A percentile compares a stretch with the other conserved stretches of the same genome.
These are phyloP conservation scores for Hypomontagnella monticulosa DNA, from an alignment of 495 filamentous ascomycete genomes.

Conservation along the genomic window DNA sequence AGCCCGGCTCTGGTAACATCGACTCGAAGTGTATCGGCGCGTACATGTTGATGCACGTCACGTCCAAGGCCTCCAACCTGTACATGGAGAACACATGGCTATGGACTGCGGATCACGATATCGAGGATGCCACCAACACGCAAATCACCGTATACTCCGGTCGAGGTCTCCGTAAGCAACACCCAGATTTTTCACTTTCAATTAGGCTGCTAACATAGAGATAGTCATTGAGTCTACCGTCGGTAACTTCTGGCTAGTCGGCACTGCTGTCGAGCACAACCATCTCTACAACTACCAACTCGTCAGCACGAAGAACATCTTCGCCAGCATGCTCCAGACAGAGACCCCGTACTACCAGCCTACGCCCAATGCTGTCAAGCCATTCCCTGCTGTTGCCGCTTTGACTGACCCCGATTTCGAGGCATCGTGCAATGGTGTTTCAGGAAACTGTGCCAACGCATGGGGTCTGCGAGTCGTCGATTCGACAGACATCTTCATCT, in stretches of 20 bases:
- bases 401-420: constrained; percentile 69
- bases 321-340: constrained; percentile 81
- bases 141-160: constrained; percentile 78
- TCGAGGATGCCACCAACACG: constrained; percentile 71
- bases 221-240: constrained; percentile 60
- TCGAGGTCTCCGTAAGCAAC: constrained; percentile 63
- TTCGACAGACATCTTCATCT: constrained; percentile 67
- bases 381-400: constrained; percentile 59
- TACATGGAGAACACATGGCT: constrained; percentile 94
- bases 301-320: constrained; percentile 71
- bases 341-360: constrained; percentile 82
- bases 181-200: neutral
- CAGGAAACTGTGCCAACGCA: constrained; percentile 64
- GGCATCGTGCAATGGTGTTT: constrained; percentile 54
- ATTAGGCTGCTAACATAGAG: neutral
- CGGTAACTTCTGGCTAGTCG: constrained; percentile 69
- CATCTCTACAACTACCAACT: constrained; percentile 86
- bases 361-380: constrained; percentile 65
- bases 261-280: constrained; percentile 81
- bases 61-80: constrained; percentile 66
- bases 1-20: constrained; percentile 62
- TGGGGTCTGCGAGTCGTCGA: constrained; percentile 74
- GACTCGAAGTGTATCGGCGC: constrained; percentile 71
- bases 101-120: constrained; percentile 93
- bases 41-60: constrained; percentile 85